Conservation (phyloP, 176 grass and related monocot genomes). For the Zizania latifolia region DNA sequence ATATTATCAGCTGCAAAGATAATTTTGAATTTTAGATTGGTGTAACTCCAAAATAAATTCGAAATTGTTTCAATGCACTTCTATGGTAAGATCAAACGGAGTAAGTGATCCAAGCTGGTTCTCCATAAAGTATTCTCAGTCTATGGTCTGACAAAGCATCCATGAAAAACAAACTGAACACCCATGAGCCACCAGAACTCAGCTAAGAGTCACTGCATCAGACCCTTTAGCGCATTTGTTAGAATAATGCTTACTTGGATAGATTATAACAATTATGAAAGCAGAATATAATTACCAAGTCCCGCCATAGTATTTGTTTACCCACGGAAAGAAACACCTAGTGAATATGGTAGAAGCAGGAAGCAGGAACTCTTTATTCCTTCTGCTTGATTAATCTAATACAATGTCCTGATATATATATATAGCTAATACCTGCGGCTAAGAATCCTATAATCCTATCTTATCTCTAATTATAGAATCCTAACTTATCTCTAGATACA, state of each 20-base stretch:
- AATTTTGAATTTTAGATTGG: not conserved
- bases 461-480: no score
- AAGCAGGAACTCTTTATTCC: no score
- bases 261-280: not conserved
- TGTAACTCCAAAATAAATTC: not conserved
- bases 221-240: not conserved
- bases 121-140: not conserved
- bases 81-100: slow-evolving; percentile 4
- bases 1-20: slow-evolving; percentile 7
- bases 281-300: not conserved
- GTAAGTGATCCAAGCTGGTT: not conserved
- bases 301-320: not conserved
- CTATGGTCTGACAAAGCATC: not conserved
- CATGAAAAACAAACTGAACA: not conserved
- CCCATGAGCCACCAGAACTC: slow-evolving; percentile 5
- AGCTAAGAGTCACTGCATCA: not conserved
- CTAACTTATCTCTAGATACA: no score
- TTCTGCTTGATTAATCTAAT: no score
- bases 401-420: no score
- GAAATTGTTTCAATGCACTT: slow-evolving; percentile 4
- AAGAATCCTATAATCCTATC: no score
- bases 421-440: no score
- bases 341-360: not conserved
- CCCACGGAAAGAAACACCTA: not conserved
- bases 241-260: not conserved